Evolutionary conservation across 768 basidiomycete genomes (phyloP).

Genomic region (Auricularia sp.): DNA sequence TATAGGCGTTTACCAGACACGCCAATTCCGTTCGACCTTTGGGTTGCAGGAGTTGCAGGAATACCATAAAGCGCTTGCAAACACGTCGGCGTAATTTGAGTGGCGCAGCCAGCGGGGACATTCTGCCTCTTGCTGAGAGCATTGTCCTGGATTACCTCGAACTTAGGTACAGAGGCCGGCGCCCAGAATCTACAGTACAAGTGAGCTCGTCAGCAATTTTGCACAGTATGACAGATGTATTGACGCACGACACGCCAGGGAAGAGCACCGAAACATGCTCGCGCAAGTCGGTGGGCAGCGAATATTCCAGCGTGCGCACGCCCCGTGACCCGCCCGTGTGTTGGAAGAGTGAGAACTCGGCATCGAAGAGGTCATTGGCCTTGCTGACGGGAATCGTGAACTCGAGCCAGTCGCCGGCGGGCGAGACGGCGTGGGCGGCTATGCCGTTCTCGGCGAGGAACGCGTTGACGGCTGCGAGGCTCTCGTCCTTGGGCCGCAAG

Average conservation of each 20-base stretch:
- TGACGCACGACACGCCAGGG: not conserved
- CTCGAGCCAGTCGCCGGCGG: constrained; percentile 25
- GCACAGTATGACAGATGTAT: not conserved
- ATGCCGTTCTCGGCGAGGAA: constrained; percentile 7
- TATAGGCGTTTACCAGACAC: constrained; percentile 6
- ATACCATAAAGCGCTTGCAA: constrained; percentile 4
- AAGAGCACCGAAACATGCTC: constrained; percentile 15
- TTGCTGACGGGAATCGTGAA: constrained; percentile 23
- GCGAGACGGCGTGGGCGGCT: not conserved
- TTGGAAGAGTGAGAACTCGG: constrained; percentile 26
- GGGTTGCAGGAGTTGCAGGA: not conserved
- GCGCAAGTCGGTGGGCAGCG: constrained; percentile 25
- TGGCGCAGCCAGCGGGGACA: not conserved
- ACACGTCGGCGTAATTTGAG: not conserved
- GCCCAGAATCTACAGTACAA: not conserved
- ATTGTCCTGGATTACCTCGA: not conserved
- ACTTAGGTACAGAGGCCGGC: not conserved
- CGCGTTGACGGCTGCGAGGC: constrained; percentile 5
- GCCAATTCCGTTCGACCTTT: constrained; percentile 2
- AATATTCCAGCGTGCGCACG: constrained; percentile 29
- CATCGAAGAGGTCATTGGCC: constrained; percentile 26
- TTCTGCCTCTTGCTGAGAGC: not conserved
- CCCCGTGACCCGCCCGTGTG: constrained; percentile 20
- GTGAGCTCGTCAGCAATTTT: not conserved
- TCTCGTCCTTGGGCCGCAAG: constrained; percentile 5